Evolutionary conservation across 805 yeast genomes (phyloP).

Genomic region (Zygoascus tannicola): DNA sequence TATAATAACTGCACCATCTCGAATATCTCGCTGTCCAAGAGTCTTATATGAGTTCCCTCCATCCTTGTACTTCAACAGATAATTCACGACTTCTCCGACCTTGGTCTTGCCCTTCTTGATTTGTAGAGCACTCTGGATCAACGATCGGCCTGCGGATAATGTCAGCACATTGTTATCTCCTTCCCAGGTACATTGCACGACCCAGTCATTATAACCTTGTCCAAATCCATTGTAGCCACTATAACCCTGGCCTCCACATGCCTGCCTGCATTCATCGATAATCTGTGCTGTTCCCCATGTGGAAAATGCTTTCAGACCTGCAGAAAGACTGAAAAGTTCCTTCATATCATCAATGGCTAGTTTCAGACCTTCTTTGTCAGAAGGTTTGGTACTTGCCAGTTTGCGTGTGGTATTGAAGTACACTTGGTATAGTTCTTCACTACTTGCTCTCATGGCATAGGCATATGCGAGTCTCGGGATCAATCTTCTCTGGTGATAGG

Average conservation of each 20-base stretch:
- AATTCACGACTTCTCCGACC: constrained; percentile 40
- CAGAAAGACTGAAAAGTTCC: constrained; percentile 73
- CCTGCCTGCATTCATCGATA: constrained; percentile 84
- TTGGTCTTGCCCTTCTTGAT: constrained; percentile 35
- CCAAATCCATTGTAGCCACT: constrained; percentile 90
- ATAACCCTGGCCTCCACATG: constrained; percentile 96
- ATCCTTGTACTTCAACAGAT: constrained; percentile 27
- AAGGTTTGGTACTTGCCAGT: constrained; percentile 33
- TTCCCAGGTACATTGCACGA: constrained; percentile 98
- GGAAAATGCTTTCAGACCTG: constrained; percentile 77
- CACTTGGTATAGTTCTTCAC: constrained; percentile 45
- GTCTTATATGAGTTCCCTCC: constrained; percentile 10
- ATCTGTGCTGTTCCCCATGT: constrained; percentile 78
- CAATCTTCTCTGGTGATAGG: constrained; percentile 80
- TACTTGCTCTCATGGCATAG: constrained; percentile 66
- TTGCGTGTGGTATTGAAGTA: constrained; percentile 36
- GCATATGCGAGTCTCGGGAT: constrained; percentile 76
- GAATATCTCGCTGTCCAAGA: constrained; percentile 20
- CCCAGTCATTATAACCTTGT: constrained; percentile 84
- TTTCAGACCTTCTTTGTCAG: constrained; percentile 38
- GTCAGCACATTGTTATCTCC: constrained; percentile 89
- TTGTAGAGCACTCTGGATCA: constrained; percentile 41
- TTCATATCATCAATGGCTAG: constrained; percentile 52
- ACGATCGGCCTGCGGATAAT: constrained; percentile 73
- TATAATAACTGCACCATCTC: constrained; percentile 22